Conservation (phyloP, 768 basidiomycete species). For the Mycena epipterygia region DNA sequence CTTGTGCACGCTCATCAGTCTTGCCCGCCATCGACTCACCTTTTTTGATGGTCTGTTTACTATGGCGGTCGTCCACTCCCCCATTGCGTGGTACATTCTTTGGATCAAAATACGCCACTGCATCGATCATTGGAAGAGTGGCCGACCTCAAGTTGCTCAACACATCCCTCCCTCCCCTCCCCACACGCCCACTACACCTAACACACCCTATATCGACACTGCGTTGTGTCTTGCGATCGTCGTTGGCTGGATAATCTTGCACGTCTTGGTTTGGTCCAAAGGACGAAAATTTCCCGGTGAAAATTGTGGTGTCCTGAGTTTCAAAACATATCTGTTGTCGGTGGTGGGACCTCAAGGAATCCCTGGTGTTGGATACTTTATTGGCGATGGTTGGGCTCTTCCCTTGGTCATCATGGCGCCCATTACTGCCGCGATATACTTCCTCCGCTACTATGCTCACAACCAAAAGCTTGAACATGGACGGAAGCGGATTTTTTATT, state of each 20-base stretch:
- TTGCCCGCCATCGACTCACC: neutral
- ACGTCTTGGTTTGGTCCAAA: constrained; percentile 13
- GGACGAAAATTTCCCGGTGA: neutral
- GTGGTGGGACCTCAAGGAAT: neutral
- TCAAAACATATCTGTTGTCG: neutral
- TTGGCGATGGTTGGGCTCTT: no score
- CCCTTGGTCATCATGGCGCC: no score
- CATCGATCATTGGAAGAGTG: neutral
- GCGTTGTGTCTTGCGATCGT: neutral
- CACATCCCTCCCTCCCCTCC: no score
- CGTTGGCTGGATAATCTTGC: neutral
- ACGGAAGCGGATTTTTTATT: neutral
- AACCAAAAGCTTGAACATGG: no score
- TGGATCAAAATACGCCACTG: neutral
- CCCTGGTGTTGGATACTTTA: no score
- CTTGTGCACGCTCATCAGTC: neutral
- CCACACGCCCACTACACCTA: no score
- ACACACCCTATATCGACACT: neutral
- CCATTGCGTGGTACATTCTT: constrained; percentile 11
- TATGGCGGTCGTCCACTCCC: neutral
- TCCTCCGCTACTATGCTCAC: no score
- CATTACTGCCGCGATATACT: no score
- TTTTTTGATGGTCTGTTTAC: constrained; percentile 4
- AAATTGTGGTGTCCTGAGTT: neutral
- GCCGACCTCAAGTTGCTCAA: no score